Evolutionary conservation across 257 asterid species (phyloP), one percentile per base, ranked within the genome.

Genomic region (Craterostigma plantagineum): DNA sequence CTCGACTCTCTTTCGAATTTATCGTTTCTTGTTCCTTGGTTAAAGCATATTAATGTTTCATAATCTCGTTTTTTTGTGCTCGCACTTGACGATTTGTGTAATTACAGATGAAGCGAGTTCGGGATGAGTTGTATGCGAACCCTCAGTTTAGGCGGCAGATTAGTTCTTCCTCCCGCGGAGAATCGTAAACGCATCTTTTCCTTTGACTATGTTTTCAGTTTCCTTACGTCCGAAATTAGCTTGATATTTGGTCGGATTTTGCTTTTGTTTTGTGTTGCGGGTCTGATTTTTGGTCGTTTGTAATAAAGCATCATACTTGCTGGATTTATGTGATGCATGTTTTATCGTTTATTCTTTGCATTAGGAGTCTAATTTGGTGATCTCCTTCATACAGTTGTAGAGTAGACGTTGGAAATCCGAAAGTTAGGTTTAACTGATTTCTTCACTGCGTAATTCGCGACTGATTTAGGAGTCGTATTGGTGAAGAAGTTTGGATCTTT

Each of bases 141-240:
- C 80, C 92, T 52, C 82, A 64, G 56, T 68, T 61, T 47, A 80
- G 80, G 72, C 63, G 87, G 56, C 92, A 79, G 43, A 69, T 53
- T 34, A 60, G 62, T 38, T 42, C 68, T 44, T 58, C 71, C 27
- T 66, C 81, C 9, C 75, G 72, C 11, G 81, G 65, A 50, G 87
- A 76, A 56, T 51, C 74, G 83, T 76, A 55, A 73, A 72, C 45
- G 34, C 18, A 56, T 35, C 18, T 36, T 18, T 15, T 33, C 14
- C 38, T 37, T 11, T 35, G 13, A 23, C 30, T 2, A 23, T 23
- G 36, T 50, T 59, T 45, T 43, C 6, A 2, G 2, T 51, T 23
- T 23, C 6, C 30, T 33, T 18, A 7, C 35, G 37, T 48, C 38
- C 3, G 1, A 47, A 27, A 46, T 58, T 46, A 33, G 18, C 44